These are phyloP conservation scores for Bauhinia variegata DNA, from an alignment of 306 rosid species.

Conservation along the genomic window DNA sequence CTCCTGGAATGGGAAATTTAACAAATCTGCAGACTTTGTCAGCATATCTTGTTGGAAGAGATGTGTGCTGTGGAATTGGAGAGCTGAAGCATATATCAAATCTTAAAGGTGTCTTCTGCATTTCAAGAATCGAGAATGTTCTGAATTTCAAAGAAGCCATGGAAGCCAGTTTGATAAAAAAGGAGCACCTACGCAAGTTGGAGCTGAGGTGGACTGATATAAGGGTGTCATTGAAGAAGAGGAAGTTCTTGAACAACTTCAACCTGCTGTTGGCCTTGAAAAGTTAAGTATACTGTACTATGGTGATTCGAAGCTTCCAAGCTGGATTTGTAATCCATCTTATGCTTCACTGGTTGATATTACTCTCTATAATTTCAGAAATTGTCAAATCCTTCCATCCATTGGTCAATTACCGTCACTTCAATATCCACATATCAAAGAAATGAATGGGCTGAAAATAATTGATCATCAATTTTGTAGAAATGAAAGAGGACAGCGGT, in stretches of 20 bases:
- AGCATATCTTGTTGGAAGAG: slow-evolving; percentile 32
- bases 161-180: slow-evolving; percentile 19
- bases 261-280: slow-evolving; percentile 22
- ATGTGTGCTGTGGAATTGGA: slow-evolving; percentile 8
- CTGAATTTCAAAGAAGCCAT: slow-evolving; percentile 4
- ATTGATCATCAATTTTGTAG: slow-evolving; percentile 9
- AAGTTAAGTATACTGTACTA: slow-evolving; percentile 9
- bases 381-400: slow-evolving; percentile 14
- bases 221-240: background rate
- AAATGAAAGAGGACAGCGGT: background rate
- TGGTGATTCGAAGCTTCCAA: slow-evolving; percentile 36
- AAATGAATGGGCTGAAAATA: slow-evolving; percentile 25
- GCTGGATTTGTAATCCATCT: slow-evolving; percentile 23
- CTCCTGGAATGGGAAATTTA: slow-evolving; percentile 15
- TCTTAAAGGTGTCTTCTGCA: slow-evolving; percentile 28
- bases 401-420: slow-evolving; percentile 33
- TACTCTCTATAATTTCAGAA: slow-evolving; percentile 19
- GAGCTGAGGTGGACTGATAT: slow-evolving; percentile 25
- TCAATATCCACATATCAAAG: slow-evolving; percentile 6
- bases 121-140: slow-evolving; percentile 35
- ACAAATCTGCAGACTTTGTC: slow-evolving; percentile 31
- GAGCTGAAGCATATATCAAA: slow-evolving; percentile 16
- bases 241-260: slow-evolving; percentile 25
- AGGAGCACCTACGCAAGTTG: slow-evolving; percentile 1
- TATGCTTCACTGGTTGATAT: slow-evolving; percentile 8